Evolutionary conservation across 306 rosid genomes (phyloP).

Genomic region (Prunus mira): DNA sequence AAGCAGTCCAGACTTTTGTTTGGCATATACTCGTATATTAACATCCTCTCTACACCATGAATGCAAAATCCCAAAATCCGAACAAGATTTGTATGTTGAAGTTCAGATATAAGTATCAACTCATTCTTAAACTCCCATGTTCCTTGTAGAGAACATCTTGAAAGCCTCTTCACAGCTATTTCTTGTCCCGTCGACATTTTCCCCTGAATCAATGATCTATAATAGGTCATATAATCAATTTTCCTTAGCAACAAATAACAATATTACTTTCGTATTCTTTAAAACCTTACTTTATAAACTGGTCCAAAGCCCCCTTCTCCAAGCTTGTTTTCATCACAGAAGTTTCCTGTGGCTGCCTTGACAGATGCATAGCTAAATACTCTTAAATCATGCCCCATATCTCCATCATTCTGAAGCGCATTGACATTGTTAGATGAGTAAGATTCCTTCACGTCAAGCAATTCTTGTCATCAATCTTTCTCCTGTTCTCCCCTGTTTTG

Average conservation of each 20-base stretch:
- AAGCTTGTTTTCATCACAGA: neutral
- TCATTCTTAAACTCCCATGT: neutral
- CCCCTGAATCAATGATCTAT: constrained; percentile 1
- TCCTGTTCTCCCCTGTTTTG: neutral
- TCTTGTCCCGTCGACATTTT: neutral
- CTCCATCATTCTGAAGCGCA: neutral
- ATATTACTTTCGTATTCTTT: neutral
- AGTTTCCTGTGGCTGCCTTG: constrained; percentile 1
- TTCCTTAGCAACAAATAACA: too few species aligned
- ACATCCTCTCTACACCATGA: constrained; percentile 4
- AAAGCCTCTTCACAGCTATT: constrained; percentile 4
- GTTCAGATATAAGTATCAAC: neutral
- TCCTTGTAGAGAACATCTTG: neutral
- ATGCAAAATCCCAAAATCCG: constrained; percentile 6
- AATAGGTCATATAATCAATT: neutral
- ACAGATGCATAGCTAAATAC: neutral
- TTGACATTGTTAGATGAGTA: neutral
- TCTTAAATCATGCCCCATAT: neutral
- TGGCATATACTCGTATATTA: constrained; percentile 7
- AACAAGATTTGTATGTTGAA: constrained; percentile 12
- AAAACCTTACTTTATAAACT: constrained; percentile 1
- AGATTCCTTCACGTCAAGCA: neutral
- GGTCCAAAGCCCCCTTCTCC: constrained; percentile 15
- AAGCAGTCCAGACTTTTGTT: neutral
- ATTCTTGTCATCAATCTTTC: neutral